These are phyloP conservation scores for Volutella citrinella DNA, from an alignment of 2,329 filamentous ascomycete genomes.

Conservation along the genomic window DNA sequence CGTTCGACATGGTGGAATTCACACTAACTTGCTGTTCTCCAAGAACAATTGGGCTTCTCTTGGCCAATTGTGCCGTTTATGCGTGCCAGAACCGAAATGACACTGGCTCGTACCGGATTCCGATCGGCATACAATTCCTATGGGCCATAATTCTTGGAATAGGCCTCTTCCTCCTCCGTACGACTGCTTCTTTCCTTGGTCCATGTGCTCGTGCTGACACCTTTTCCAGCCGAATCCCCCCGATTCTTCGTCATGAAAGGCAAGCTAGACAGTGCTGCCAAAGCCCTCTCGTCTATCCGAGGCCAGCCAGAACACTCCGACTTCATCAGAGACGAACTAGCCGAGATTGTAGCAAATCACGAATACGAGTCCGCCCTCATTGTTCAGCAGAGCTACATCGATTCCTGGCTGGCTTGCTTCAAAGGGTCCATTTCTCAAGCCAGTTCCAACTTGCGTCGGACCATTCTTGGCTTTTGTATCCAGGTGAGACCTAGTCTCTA, in stretches of 20 bases:
- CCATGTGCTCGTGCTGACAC: too few relatives aligned
- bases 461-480: too few relatives aligned
- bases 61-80: constrained; percentile 68
- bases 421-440: constrained; percentile 79
- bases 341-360: constrained; percentile 73
- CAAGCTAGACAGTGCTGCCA: constrained; percentile 61
- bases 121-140: constrained; percentile 69
- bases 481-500: too few relatives aligned
- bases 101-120: constrained; percentile 70
- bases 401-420: constrained; percentile 63
- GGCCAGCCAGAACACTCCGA: constrained; percentile 73
- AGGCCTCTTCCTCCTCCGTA: too few relatives aligned
- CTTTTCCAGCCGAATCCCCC: constrained; percentile 75
- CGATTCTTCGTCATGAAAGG: constrained; percentile 73
- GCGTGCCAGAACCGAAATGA: constrained; percentile 54
- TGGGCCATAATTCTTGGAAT: constrained; percentile 68
- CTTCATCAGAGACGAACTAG: constrained; percentile 71
- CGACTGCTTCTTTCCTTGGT: too few relatives aligned
- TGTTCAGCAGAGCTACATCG: constrained; percentile 57
- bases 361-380: constrained; percentile 70
- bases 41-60: constrained; percentile 70
- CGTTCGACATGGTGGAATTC: constrained; percentile 19
- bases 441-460: too few relatives aligned
- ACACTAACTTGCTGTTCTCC: too few relatives aligned
- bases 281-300: too few relatives aligned